A percentile compares a stretch with the other conserved stretches of the same genome.
Conservation (phyloP, 1,284 basidiomycete species). For the Apiotrichum sp. region DNA sequence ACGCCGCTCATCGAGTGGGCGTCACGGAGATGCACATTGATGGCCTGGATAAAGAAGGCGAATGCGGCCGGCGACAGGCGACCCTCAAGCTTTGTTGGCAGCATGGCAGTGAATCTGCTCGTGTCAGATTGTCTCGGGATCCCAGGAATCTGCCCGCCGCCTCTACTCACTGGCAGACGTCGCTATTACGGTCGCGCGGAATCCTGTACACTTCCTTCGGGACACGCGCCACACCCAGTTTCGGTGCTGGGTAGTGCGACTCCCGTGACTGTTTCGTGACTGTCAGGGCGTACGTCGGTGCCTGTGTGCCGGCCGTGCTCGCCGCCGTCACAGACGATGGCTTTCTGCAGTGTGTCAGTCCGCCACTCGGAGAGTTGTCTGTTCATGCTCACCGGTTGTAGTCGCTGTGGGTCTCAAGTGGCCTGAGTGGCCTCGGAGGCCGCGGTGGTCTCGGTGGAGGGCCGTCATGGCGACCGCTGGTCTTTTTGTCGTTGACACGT, state of each 20-base stretch:
- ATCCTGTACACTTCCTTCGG: constrained; percentile 47
- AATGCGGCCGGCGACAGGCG: constrained; percentile 40
- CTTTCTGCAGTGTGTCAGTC: constrained; percentile 17
- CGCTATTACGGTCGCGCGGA: constrained; percentile 48
- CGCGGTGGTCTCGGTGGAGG: no score
- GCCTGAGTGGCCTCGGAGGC: no score
- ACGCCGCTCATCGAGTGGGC: constrained; percentile 46
- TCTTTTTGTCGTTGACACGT: no score
- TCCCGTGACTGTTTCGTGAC: constrained; percentile 12
- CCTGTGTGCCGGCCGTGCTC: no score
- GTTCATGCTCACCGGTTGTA: no score
- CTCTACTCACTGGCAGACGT: constrained; percentile 43
- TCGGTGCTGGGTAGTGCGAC: constrained; percentile 29
- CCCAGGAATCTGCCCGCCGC: not conserved
- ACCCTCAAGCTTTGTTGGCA: constrained; percentile 48
- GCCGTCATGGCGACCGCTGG: no score
- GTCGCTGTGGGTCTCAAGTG: no score
- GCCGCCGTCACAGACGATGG: constrained; percentile 7
- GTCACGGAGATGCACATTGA: constrained; percentile 43
- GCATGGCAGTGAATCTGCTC: constrained; percentile 44
- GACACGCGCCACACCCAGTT: constrained; percentile 32
- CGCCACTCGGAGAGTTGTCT: no score
- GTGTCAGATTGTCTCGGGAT: not conserved
- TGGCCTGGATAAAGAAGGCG: constrained; percentile 40
- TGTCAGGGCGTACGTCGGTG: constrained; percentile 9